phyloP scores from a whole-genome alignment of 805 yeast species.

The Zygosaccharomyces siamensis region DNA sequence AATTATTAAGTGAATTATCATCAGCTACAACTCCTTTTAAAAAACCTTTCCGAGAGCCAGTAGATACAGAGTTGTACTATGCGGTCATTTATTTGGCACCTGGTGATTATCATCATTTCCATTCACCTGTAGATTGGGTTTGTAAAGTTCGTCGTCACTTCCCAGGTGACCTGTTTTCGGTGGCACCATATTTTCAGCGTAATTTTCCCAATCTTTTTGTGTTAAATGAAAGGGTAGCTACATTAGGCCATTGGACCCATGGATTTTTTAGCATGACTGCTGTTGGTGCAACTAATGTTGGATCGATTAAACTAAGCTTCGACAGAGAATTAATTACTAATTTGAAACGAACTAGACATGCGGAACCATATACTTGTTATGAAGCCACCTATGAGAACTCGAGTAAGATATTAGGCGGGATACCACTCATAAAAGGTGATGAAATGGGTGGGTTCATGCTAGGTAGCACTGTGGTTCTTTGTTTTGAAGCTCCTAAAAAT shows the following conservation, averaged over 20 bases:
- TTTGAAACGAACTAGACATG: conserved; percentile 44
- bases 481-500: conserved; percentile 87
- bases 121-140: conserved; percentile 96
- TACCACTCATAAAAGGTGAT: conserved; percentile 84
- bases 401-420: conserved; percentile 70
- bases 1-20: conserved; percentile 35
- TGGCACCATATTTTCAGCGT: conserved; percentile 92
- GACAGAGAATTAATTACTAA: conserved; percentile 89
- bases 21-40: conserved; percentile 18
- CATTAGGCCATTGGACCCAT: conserved; percentile 92
- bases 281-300: conserved; percentile 98
- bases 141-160: conserved; percentile 89
- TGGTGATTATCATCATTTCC: conserved; percentile 96
- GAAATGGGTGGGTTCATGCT: conserved; percentile 96
- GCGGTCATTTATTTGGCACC: conserved; percentile 95
- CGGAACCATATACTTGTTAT: conserved; percentile 75
- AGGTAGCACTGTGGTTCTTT: conserved; percentile 94
- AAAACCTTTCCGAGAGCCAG: conserved; percentile 24
- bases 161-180: conserved; percentile 91
- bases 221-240: conserved; percentile 89
- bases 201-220: conserved; percentile 83
- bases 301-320: conserved; percentile 85
- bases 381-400: conserved; percentile 91
- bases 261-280: conserved; percentile 99
- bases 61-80: conserved; percentile 63